Percentiles rank a stretch among this genome's conserved stretches.
These are phyloP conservation scores for Strobilomyces confusus DNA, from an alignment of 768 basidiomycete species.

Conservation along the genomic window DNA sequence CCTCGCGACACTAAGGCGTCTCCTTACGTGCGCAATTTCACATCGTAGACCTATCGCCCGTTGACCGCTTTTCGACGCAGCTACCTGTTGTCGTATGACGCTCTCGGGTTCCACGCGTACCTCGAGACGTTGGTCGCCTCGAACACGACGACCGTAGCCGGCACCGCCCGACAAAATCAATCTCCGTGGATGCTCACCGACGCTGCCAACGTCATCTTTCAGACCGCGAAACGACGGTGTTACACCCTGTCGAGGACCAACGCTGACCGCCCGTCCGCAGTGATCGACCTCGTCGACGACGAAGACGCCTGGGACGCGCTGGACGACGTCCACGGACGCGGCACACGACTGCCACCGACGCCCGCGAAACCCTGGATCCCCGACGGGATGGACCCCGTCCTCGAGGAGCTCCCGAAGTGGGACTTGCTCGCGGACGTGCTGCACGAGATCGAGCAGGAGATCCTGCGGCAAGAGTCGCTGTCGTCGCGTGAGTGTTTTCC, in stretches of 20 bases:
- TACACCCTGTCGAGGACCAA: conserved; percentile 48
- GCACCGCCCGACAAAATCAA: conserved; percentile 59
- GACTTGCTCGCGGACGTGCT: conserved; percentile 76
- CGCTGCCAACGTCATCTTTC: conserved; percentile 83
- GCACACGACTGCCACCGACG: conserved; percentile 2
- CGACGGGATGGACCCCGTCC: conserved; percentile 72
- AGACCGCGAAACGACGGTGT: conserved; percentile 75
- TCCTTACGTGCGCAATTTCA: conserved; percentile 61
- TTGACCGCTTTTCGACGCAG: conserved; percentile 3
- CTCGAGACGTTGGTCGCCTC: conserved; percentile 82
- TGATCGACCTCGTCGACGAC: conserved; percentile 49
- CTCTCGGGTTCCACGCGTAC: conserved; percentile 86
- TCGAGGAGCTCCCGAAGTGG: conserved; percentile 98
- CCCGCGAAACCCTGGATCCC: conserved; percentile 55
- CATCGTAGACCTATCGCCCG: not conserved
- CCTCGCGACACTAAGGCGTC: conserved; percentile 75
- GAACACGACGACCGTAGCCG: conserved; percentile 45
- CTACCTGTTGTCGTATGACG: conserved; percentile 86
- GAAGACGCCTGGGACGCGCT: conserved; percentile 75
- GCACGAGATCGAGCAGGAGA: conserved; percentile 87
- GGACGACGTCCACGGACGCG: conserved; percentile 46
- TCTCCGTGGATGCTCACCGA: conserved; percentile 92
- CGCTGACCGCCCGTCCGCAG: conserved; percentile 20
- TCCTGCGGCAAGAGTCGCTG: conserved; percentile 54
- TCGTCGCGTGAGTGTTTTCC: conserved; percentile 21